Base-by-base conservation (phyloP, 139 green algal genomes). In the Chlorella sp. region DNA sequence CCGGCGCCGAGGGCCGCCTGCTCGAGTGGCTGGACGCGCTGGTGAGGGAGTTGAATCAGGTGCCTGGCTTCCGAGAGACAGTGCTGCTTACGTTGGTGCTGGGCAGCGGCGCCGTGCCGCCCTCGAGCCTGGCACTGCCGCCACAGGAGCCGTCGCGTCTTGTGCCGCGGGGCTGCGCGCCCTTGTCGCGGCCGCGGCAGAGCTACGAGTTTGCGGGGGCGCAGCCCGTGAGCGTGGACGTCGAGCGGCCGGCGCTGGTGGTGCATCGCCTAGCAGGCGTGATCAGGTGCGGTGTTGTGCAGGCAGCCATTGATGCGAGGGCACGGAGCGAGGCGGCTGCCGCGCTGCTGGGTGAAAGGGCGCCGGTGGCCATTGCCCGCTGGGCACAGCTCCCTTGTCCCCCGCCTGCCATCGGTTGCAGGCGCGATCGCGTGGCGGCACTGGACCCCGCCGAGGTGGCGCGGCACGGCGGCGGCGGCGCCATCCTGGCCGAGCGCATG, bases 221-320 rank as follows among this genome's bases (percentile, higher is more conserved):
- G 15, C 42, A 41, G 23, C 38, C 43, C n/a, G 51, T 84, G 6
- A 43, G 43, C 14, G 58, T 79, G 36, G 64, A 82, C 25, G 8
- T 5, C 2, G 36, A 51, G 31, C 38, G 29, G 61, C 71, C 55
- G 27, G 65, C 51, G 40, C 63, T 92, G 64, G 71, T 83, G n/a
- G 68, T 82, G 56, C 77, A 90, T 38, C 64, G 84, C 50, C 71
- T 92, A 67, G 76, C 83, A 27, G 88, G 85, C 17, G 82, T 88
- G 19, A 74, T 89, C 33, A 80, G 87, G 45, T 79, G 17, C 38
- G 67, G n/a, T n/a, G n/a, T n/a, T n/a, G n/a, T n/a, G n/a, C n/a
- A n/a, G n/a, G n/a, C n/a, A n/a, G n/a, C n/a, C n/a, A n/a, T n/a
- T n/a, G n/a, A n/a, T n/a, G n/a, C n/a, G n/a, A n/a, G n/a, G n/a